Conservation (phyloP, 352 stramenopile species). For the Globisporangium apiculatum region DNA sequence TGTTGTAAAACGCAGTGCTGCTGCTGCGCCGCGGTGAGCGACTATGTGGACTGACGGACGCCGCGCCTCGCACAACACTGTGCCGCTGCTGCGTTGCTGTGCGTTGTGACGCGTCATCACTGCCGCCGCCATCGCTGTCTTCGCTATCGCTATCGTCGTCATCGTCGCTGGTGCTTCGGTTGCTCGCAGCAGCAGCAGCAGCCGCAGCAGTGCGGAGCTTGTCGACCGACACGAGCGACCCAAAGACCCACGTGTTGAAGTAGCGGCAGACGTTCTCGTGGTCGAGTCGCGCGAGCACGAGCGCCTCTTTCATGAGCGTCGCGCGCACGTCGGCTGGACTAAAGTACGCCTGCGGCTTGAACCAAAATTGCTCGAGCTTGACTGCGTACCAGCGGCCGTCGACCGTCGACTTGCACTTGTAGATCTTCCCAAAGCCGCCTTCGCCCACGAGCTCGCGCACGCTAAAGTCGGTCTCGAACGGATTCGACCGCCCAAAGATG, state of each 20-base stretch:
- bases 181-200: too few relatives aligned
- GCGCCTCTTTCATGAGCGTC: conserved; percentile 91
- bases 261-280: conserved; percentile 95
- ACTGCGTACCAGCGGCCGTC: conserved; percentile 73
- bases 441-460: conserved; percentile 62
- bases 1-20: background rate
- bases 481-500: conserved; percentile 57
- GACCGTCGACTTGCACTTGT: conserved; percentile 65
- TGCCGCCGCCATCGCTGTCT: background rate
- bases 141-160: background rate
- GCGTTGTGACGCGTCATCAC: background rate
- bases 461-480: conserved; percentile 75
- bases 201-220: conserved; percentile 12
- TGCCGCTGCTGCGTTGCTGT: too few relatives aligned
- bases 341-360: conserved; percentile 78
- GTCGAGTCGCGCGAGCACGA: conserved; percentile 87
- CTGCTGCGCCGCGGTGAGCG: background rate
- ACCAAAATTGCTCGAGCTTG: conserved; percentile 79
- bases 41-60: background rate
- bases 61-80: too few relatives aligned
- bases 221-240: conserved; percentile 56
- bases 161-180: background rate
- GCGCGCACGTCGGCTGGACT: conserved; percentile 75
- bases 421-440: conserved; percentile 74
- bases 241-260: conserved; percentile 78